Base-by-base conservation (phyloP, 2,329 filamentous ascomycete genomes). In the Colletotrichum destructivum region DNA sequence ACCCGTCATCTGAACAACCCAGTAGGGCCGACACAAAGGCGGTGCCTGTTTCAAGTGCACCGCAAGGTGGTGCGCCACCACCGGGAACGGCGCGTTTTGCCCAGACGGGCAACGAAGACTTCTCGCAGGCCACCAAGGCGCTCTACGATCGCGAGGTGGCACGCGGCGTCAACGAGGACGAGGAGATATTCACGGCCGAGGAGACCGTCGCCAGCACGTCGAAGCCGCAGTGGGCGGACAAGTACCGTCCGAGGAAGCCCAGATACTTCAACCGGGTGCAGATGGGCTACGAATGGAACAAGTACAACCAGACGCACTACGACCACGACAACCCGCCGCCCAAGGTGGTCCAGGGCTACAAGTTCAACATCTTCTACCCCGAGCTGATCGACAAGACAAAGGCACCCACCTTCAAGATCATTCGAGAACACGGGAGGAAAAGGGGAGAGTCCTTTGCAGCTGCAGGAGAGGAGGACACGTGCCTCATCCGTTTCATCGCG, bases 201-300 rank as follows among this genome's bases (percentile, higher is more conserved):
- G 96, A 98, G 82, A 88, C 92, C 51, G 91, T 98, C 35, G 84
- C 88, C 42, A 89, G 88, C 12, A 83, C 84, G 6, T 84, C 88
- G 3, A 90, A 90, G 75, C 92, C 94, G 4, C 89, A 91, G 74
- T 98, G 95, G 95, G 91, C 92, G 7, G 90, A 91, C 79, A 95
- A 96, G 82, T 93, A 97, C 81, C 90, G 93, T 49, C 95, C 96
- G 9, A 90, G 96, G 74, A 99, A 98, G 83, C 96, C 96, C 15
- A 91, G 93, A 72, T 98, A 98, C 84, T 99, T 99, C 88, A 98
- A 98, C 80, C 92, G 96, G 51, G 95, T 98, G 57, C 95, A 98
- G 82, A 98, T 98, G 94, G 96, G 96, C 64, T 99, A 98, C 82
- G 96, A 99, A 82, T 99, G 96, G 96, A 99, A 99, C 87, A 99